A percentile compares a stretch with the other conserved stretches of the same genome.
These are phyloP conservation scores for Fraxinus sp. DNA, from an alignment of 305 asterid genomes.

Conservation along the genomic window DNA sequence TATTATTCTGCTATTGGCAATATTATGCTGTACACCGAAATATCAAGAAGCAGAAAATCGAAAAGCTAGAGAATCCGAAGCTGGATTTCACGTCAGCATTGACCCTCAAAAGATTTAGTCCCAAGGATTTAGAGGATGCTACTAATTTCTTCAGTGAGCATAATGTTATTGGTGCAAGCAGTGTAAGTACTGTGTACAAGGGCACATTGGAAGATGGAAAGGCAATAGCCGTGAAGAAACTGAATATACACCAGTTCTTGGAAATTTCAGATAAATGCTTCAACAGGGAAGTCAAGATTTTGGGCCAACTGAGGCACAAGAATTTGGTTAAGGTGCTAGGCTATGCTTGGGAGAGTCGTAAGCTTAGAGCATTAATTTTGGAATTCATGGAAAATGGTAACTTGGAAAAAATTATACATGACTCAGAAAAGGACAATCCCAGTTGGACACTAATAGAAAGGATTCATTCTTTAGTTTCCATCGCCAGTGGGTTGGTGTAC, in stretches of 20 bases:
- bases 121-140: constrained; percentile 47
- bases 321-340: constrained; percentile 75
- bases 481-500: constrained; percentile 59
- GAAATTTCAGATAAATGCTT: constrained; percentile 63
- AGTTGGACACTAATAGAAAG: constrained; percentile 45
- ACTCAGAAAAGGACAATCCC: constrained; percentile 5
- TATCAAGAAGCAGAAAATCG: constrained; percentile 27
- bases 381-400: constrained; percentile 84
- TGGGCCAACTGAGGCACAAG: constrained; percentile 62
- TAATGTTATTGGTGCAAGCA: constrained; percentile 68
- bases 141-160: constrained; percentile 55
- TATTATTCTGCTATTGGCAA: constrained; percentile 30
- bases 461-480: constrained; percentile 56
- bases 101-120: constrained; percentile 51
- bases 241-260: constrained; percentile 54
- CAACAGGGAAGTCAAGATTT: constrained; percentile 60
- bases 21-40: constrained; percentile 16
- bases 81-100: constrained; percentile 30
- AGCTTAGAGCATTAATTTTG: constrained; percentile 60
- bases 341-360: constrained; percentile 83
- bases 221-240: constrained; percentile 60
- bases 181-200: constrained; percentile 70
- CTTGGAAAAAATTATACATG: constrained; percentile 61
- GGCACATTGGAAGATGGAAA: constrained; percentile 51
- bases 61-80: constrained; percentile 19